Evolutionary conservation across 2,329 filamentous ascomycete species (phyloP).

Genomic region (Beauveria scarabaeidicola): DNA sequence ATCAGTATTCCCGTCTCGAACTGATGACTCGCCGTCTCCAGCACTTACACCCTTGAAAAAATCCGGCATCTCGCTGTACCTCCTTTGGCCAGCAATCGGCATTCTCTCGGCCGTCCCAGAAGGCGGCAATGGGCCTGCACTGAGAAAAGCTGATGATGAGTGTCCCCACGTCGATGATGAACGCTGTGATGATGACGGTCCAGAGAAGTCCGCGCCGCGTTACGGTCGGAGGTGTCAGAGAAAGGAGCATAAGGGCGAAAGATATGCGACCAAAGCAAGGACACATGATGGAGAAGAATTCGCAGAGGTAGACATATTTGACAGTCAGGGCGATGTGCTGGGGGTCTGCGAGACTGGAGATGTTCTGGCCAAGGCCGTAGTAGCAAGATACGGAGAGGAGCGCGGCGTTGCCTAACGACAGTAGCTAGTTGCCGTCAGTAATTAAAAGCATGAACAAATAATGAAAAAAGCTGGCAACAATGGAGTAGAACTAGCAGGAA

Average conservation of each 20-base stretch:
- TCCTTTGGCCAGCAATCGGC: not conserved
- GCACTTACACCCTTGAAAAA: not conserved
- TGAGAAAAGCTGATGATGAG: not conserved
- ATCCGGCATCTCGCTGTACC: not conserved
- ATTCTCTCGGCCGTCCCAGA: not conserved
- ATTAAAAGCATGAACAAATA: too few relatives aligned
- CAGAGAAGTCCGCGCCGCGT: not conserved
- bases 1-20: not conserved
- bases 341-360: not conserved
- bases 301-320: conserved; percentile 3
- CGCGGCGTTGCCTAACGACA: not conserved
- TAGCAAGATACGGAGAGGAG: not conserved
- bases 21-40: not conserved
- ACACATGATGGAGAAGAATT: conserved; percentile 5
- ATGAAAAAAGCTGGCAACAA: too few relatives aligned
- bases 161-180: not conserved
- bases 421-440: not conserved
- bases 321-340: not conserved
- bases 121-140: not conserved
- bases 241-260: not conserved
- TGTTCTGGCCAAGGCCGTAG: not conserved
- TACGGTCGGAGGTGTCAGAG: not conserved
- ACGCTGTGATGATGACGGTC: not conserved
- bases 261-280: conserved; percentile 2
- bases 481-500: not conserved